A percentile compares a stretch with the other conserved stretches of the same genome.
These are phyloP conservation scores for Apophysomyces sp. DNA, from an alignment of 371 early-diverging fungal species.

Conservation along the genomic window DNA sequence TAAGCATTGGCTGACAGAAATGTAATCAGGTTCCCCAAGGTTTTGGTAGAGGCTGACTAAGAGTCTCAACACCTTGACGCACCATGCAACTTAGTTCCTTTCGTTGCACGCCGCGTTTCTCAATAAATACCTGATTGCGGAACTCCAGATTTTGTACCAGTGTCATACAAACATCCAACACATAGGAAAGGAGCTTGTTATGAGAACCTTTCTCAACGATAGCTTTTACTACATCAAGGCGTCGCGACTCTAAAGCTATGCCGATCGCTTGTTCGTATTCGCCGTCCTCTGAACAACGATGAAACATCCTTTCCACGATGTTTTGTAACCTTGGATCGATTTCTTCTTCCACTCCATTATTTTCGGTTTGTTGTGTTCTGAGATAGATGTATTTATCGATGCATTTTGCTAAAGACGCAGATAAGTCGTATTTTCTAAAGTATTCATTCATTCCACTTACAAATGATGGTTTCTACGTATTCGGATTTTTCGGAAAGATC, in stretches of 20 bases:
- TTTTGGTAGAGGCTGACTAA: conserved; percentile 82
- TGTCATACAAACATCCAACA: conserved; percentile 79
- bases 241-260: conserved; percentile 89
- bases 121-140: conserved; percentile 66
- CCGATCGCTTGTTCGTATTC: conserved; percentile 95
- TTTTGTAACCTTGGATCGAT: conserved; percentile 82
- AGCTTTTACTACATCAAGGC: conserved; percentile 86
- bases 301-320: conserved; percentile 93
- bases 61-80: conserved; percentile 66
- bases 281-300: conserved; percentile 81
- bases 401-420: conserved; percentile 63
- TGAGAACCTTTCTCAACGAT: conserved; percentile 76
- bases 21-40: conserved; percentile 84
- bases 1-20: conserved; percentile 88
- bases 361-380: conserved; percentile 52
- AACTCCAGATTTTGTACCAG: conserved; percentile 80
- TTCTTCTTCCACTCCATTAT: conserved; percentile 28
- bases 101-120: not conserved
- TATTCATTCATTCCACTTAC: conserved; percentile 44
- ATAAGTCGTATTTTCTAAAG: not conserved
- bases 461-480: conserved; percentile 92
- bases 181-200: conserved; percentile 74
- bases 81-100: not conserved
- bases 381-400: conserved; percentile 92
- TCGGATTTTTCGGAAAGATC: conserved; percentile 77